Percentiles rank a stretch among this genome's conserved stretches.
phyloP scores from a whole-genome alignment of 2,329 filamentous ascomycete genomes.

The Uncinocarpus reesii region DNA sequence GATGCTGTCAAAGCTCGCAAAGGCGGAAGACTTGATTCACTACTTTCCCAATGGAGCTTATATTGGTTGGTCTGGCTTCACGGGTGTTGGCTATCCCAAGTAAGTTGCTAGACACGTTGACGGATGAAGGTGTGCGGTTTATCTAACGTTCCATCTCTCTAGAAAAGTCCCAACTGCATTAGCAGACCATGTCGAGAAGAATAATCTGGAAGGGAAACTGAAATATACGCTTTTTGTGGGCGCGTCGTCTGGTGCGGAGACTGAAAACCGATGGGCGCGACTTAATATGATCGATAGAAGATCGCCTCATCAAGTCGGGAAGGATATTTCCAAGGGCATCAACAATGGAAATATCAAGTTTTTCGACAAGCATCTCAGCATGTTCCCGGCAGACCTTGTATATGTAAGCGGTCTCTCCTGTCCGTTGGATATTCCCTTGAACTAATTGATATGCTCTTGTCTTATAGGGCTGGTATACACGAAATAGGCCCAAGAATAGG shows the following conservation, averaged over 20 bases:
- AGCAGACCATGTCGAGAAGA: conserved; percentile 81
- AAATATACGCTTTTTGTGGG: conserved; percentile 83
- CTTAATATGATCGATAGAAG: conserved; percentile 84
- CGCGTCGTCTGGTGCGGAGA: conserved; percentile 80
- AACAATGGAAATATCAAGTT: conserved; percentile 82
- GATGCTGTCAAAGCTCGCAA: conserved; percentile 68
- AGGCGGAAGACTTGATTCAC: conserved; percentile 66
- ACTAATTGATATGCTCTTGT: not conserved
- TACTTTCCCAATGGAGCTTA: conserved; percentile 78
- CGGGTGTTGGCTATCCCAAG: conserved; percentile 83
- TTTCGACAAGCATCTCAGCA: conserved; percentile 87
- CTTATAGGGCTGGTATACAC: conserved; percentile 64
- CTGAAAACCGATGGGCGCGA: conserved; percentile 81
- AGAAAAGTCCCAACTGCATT: conserved; percentile 76
- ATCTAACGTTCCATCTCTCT: not conserved
- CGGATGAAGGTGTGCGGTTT: no score
- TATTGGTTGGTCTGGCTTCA: conserved; percentile 85
- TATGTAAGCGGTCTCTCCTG: conserved; percentile 44
- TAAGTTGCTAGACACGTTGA: no score
- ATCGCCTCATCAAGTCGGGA: conserved; percentile 79
- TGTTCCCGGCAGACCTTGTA: conserved; percentile 80
- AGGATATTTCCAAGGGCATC: conserved; percentile 81
- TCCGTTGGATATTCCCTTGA: not conserved
- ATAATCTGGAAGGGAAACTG: conserved; percentile 69
- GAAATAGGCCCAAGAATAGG: conserved; percentile 61